Base-by-base conservation (phyloP, 2,329 filamentous ascomycete species). In the Diaporthe citri region DNA sequence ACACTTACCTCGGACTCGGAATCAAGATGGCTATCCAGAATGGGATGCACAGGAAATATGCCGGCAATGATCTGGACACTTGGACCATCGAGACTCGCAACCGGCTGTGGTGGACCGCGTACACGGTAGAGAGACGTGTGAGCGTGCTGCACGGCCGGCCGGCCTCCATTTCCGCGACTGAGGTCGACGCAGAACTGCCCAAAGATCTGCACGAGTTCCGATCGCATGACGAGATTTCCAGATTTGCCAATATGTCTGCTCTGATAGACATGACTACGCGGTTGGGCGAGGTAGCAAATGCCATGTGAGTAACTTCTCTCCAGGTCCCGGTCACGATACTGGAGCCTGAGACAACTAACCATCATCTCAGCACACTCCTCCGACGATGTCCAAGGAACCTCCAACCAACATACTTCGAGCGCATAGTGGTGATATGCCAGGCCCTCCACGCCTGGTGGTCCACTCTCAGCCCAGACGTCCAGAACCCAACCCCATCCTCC, bases 21-120 rank as follows among this genome's bases (percentile, higher is more conserved):
- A 82, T 90, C 56, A 90, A 89, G 75, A 82, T 91, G 74, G 89
- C 89, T 2, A 90, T 91, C 20, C 89, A 90, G 76, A 91, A 91
- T 78, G 89, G 89, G 13, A 90, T 91, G 89, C 89, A 91, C 77
- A 84, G 89, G 66, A 87, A 84, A 72, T 88, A 87, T 74, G 82
- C 85, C 1, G 87, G 86, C 2, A 85, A 86, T 67, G 86, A 84
- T 0, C 82, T 90, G 15, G 86, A 88, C 41, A 81, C 85, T 15
- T 83, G 84, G 41, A 86, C 88, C 75, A 83, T 87, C 20, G 88
- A 90, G 82, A 87, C 85, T 4, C 84, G 89, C 25, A 90, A 89
- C 78, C 84, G 89, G 2, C 87, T 90, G 12, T 90, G 89, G 83
- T 90, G 89, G 89, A 90, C 88, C 5, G 85, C 85, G 0, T 90